These are phyloP conservation scores for Leccinum idahoense DNA, from an alignment of 1,284 basidiomycete species.

Conservation along the genomic window DNA sequence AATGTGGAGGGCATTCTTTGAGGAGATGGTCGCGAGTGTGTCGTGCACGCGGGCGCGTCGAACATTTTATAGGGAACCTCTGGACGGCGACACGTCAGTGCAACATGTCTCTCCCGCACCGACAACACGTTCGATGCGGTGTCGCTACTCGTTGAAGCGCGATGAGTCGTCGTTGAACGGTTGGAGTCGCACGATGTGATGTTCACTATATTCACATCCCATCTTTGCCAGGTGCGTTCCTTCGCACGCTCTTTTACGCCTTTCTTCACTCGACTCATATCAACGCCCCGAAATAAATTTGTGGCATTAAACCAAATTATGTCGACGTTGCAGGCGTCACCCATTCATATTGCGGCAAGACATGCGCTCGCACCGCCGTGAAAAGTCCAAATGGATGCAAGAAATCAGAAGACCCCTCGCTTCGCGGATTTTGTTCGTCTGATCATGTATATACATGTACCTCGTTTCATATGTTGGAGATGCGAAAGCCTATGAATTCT, in stretches of 20 bases:
- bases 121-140: constrained; percentile 21
- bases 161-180: constrained; percentile 11
- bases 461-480: constrained; percentile 6
- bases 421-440: constrained; percentile 51
- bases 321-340: constrained; percentile 44
- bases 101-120: constrained; percentile 13
- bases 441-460: constrained; percentile 46
- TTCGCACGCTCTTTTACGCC: constrained; percentile 14
- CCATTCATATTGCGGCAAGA: constrained; percentile 58
- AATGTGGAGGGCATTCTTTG: constrained; percentile 17
- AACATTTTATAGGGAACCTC: constrained; percentile 16
- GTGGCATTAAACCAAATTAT: constrained; percentile 55
- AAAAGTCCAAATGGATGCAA: constrained; percentile 39
- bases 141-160: constrained; percentile 15
- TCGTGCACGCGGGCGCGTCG: constrained; percentile 2
- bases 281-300: constrained; percentile 36
- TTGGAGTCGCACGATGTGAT: constrained; percentile 5
- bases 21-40: not conserved
- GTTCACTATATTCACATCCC: constrained; percentile 15
- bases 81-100: constrained; percentile 12
- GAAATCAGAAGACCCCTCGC: constrained; percentile 41
- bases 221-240: constrained; percentile 26
- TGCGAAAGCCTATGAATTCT: constrained; percentile 11
- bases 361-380: constrained; percentile 42
- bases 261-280: constrained; percentile 4